phyloP scores from a whole-genome alignment of 2,329 filamentous ascomycete genomes.

The Polychaeton citri region DNA sequence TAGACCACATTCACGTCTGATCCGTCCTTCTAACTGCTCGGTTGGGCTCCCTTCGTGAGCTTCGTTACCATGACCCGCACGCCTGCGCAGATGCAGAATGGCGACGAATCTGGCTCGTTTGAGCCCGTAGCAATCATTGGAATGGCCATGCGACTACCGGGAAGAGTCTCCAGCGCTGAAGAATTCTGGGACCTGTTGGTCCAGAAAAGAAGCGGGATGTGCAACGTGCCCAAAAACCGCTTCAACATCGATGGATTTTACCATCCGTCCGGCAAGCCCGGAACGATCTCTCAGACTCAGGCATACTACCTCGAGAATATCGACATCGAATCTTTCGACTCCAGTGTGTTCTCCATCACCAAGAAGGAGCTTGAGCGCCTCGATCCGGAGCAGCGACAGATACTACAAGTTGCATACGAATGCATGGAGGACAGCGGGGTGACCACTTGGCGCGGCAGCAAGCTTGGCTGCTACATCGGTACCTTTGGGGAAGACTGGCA shows the following conservation, averaged over 20 bases:
- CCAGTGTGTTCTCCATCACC: slow-evolving; percentile 1
- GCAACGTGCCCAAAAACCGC: background rate
- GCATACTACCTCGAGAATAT: slow-evolving; percentile 3
- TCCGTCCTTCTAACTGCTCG: too few relatives aligned
- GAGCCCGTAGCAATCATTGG: background rate
- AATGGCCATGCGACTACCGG: background rate
- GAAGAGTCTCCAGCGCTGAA: background rate
- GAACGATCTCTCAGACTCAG: background rate
- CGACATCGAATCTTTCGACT: slow-evolving; percentile 1
- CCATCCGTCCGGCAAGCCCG: background rate
- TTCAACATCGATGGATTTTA: background rate
- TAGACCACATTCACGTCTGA: too few relatives aligned
- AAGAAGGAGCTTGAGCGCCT: slow-evolving; percentile 1
- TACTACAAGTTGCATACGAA: slow-evolving; percentile 5
- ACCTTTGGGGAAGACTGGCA: slow-evolving; percentile 8
- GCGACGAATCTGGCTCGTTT: too few relatives aligned
- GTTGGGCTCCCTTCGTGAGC: too few relatives aligned
- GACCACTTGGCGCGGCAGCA: slow-evolving; percentile 1
- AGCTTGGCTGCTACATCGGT: slow-evolving; percentile 5
- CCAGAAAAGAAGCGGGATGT: background rate
- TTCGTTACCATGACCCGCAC: too few relatives aligned
- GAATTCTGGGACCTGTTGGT: background rate
- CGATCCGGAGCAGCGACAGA: slow-evolving; percentile 6
- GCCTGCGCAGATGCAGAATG: too few relatives aligned
- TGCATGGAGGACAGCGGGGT: slow-evolving; percentile 4